Evolutionary conservation across 441 rosid species (phyloP), one percentile per base, ranked within the genome.

Genomic region (Jatropha podagrica): DNA sequence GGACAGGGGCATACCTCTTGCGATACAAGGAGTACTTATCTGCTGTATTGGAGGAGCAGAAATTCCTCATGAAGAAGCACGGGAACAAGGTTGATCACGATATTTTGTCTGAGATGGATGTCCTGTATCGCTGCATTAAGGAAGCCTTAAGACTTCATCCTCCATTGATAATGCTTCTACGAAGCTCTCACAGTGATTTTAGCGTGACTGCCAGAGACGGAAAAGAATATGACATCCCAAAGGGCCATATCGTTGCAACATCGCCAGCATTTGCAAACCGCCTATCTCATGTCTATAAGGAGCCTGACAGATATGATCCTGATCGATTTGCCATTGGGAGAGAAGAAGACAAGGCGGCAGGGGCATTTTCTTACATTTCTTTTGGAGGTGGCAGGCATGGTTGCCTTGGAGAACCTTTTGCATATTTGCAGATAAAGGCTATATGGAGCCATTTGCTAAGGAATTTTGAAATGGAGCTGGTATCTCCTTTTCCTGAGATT

Each of bases 331-430:
- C 92, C 3, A 58, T 74, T 3, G 99, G 96, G 74, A 92, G 98
- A 82, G 99, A 96, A 78, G 99, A 96, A 86, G 99, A 96, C 85
- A 96, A 96, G 82, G 90, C 70, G 0, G 90, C 95, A 2, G 99
- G 98, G 0, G 87, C 97, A 26, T 94, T 96, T 76, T 96, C 98
- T 0, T 90, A 91, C 75, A 90, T 94, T 41, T 84, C 99, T 2
- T 96, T 96, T 14, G 99, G 99, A 64, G 99, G 98, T 42, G 99
- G 98, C 75, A 85, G 99, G 81, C 99, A 94, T 17, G 99, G 99
- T 7, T 96, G 98, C 79, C 96, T 94, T 7, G 99, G 98, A 1
- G 99, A 96, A 84, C 98, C 98, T 4, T 96, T 96, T 81, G 98
- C 99, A 63, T 94, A 94, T 86, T 83, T 96, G 79, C 99, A 96